Base-by-base conservation (phyloP, 1,284 basidiomycete genomes). In the Cryptococcus amylolentus region DNA sequence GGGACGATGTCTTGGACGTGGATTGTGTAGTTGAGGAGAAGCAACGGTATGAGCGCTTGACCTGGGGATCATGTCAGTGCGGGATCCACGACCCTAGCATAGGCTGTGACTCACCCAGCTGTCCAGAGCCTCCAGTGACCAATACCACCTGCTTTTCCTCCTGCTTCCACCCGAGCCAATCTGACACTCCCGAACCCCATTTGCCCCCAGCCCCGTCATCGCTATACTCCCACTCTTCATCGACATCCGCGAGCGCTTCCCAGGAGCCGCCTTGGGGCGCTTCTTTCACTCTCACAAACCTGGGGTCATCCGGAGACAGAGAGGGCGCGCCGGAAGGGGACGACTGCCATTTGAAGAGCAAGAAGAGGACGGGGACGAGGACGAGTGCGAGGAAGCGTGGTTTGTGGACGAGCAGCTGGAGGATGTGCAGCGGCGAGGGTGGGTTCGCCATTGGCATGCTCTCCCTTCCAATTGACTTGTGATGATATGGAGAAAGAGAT, bases 361-460 rank as follows among this genome's bases (percentile, higher is more conserved):
- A 14, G 23, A 31, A 39, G 26, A 61, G 46, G 18, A 55, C 46
- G 28, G 57, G 39, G 37, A 54, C 35, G 37, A 60, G 27, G 28
- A 83, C 80, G 79, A 89, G 85, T 46, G 86, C 80, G 20, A 60
- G 51, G 54, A 65, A 31, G 63, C 69, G 59, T 64, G 73, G 55
- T 68, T 66, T 47, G 80, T 56, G 58, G 4, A 60, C 31, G 2
- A 40, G 23, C 27, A 52, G 31, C n/a, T 14, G 31, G 42, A 52
- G 51, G 4, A 31, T 5, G 26, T 38, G 40, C 9, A 52, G 31
- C 5, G 49, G 49, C 10, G 28, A 9, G 18, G 39, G 13, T 14
- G 41, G 8, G 20, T 40, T 18, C 26, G 46, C 26, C 26, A 31
- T 27, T 12, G 42, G 6, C 14, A 16, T 10, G 5, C 31, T 35